Evolutionary conservation across 2,329 filamentous ascomycete species (phyloP).

Genomic region (Phaeophleospora eucalypticola): DNA sequence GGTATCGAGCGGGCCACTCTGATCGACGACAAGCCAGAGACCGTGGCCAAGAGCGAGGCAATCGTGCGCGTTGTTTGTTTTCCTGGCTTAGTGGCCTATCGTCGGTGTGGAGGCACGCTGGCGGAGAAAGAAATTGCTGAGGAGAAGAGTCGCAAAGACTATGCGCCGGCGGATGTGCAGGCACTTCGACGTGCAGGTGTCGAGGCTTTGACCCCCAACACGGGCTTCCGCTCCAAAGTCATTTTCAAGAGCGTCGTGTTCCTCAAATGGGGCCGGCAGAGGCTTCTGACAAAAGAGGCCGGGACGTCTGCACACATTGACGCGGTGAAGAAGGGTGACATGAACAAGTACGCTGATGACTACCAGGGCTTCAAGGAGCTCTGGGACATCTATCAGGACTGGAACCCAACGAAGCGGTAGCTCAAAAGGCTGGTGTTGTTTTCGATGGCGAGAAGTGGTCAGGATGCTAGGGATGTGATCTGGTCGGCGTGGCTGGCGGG

Average conservation of each 20-base stretch:
- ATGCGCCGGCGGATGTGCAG: slow-evolving; percentile 11
- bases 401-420: neutral
- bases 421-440: too few relatives aligned
- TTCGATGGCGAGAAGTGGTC: too few relatives aligned
- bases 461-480: too few relatives aligned
- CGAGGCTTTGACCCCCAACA: slow-evolving; percentile 7
- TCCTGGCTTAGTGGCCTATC: slow-evolving; percentile 26
- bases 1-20: slow-evolving; percentile 20
- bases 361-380: slow-evolving; percentile 30
- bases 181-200: neutral
- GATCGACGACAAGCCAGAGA: neutral
- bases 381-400: slow-evolving; percentile 11
- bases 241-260: slow-evolving; percentile 28
- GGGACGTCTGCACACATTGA: slow-evolving; percentile 28
- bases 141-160: slow-evolving; percentile 11
- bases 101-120: slow-evolving; percentile 25
- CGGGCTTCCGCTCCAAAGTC: slow-evolving; percentile 28
- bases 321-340: slow-evolving; percentile 18
- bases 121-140: slow-evolving; percentile 16
- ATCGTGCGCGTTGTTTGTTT: slow-evolving; percentile 30
- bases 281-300: slow-evolving; percentile 28
- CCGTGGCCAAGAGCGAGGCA: slow-evolving; percentile 20
- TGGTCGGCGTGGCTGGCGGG: too few relatives aligned
- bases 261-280: slow-evolving; percentile 29
- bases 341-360: slow-evolving; percentile 34